Conservation (phyloP, 257 asterid genomes). For the Rubia yunnanensis region DNA sequence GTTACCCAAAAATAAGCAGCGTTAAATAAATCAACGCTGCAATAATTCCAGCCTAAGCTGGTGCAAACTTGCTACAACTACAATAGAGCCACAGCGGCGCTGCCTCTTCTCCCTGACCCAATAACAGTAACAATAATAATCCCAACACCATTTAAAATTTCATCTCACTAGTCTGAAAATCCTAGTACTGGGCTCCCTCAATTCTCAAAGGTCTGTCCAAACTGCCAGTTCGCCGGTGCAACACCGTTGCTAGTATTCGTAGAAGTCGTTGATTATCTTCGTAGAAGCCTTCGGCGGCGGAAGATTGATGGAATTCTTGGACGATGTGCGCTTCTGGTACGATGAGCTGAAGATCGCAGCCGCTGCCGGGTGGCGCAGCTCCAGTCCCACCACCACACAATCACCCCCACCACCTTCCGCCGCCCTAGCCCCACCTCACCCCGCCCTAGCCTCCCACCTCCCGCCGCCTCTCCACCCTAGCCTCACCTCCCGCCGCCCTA, state of each 20-base stretch:
- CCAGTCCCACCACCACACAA: too few relatives aligned
- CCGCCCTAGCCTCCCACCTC: too few relatives aligned
- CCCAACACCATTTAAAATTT: constrained; percentile 1
- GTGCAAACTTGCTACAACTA: constrained; percentile 69
- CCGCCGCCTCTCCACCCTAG: too few relatives aligned
- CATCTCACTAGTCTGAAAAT: background rate
- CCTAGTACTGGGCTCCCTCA: constrained; percentile 62
- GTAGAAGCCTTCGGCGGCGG: too few relatives aligned
- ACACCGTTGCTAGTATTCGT: constrained; percentile 55
- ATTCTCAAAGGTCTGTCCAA: constrained; percentile 75
- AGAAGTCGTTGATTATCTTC: too few relatives aligned
- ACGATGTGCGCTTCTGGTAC: too few relatives aligned
- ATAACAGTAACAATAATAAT: background rate
- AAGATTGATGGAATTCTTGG: too few relatives aligned
- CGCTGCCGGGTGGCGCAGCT: too few relatives aligned
- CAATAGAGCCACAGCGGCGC: constrained; percentile 31
- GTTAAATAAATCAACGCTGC: background rate
- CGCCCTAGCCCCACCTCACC: too few relatives aligned
- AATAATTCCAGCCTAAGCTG: constrained; percentile 47
- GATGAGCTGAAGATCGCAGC: too few relatives aligned
- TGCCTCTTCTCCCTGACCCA: constrained; percentile 9
- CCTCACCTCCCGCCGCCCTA: too few relatives aligned
- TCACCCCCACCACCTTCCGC: too few relatives aligned
- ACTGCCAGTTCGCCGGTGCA: constrained; percentile 61
- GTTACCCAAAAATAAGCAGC: background rate